Conservation (phyloP, 2,329 filamentous ascomycete genomes). For the Hypoxylon sp. region DNA sequence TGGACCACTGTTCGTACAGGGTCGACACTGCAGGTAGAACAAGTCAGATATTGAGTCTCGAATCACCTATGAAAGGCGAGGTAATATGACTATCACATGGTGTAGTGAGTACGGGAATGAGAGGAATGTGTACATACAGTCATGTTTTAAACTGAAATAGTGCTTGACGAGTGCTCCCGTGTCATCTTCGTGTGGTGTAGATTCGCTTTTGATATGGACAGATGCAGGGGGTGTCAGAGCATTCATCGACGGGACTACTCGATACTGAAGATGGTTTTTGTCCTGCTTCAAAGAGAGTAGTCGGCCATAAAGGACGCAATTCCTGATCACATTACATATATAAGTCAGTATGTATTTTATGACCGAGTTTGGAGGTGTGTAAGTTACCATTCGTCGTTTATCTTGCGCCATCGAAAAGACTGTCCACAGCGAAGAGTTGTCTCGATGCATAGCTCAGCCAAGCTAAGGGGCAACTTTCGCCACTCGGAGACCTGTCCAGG, state of each 20-base stretch:
- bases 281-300: conserved; percentile 89
- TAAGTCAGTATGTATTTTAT: conserved; percentile 4
- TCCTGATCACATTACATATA: conserved; percentile 60
- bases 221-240: conserved; percentile 50
- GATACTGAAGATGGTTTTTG: conserved; percentile 78
- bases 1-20: conserved; percentile 88
- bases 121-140: conserved; percentile 49
- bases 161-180: conserved; percentile 77
- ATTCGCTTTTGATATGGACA: conserved; percentile 41
- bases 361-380: conserved; percentile 18
- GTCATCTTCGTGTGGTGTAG: conserved; percentile 66
- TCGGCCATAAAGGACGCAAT: conserved; percentile 84
- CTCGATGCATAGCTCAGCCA: conserved; percentile 90
- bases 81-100: too few species aligned
- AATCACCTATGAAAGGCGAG: background rate
- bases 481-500: conserved; percentile 72
- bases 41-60: conserved; percentile 5
- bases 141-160: conserved; percentile 87
- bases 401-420: conserved; percentile 93
- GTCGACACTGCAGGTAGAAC: conserved; percentile 55
- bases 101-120: too few species aligned
- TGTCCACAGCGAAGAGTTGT: conserved; percentile 95
- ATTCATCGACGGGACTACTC: conserved; percentile 65
- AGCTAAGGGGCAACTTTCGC: conserved; percentile 82
- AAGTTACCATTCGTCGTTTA: conserved; percentile 79